Conservation (phyloP, 163 green algal species). For the Botryococcus braunii region DNA sequence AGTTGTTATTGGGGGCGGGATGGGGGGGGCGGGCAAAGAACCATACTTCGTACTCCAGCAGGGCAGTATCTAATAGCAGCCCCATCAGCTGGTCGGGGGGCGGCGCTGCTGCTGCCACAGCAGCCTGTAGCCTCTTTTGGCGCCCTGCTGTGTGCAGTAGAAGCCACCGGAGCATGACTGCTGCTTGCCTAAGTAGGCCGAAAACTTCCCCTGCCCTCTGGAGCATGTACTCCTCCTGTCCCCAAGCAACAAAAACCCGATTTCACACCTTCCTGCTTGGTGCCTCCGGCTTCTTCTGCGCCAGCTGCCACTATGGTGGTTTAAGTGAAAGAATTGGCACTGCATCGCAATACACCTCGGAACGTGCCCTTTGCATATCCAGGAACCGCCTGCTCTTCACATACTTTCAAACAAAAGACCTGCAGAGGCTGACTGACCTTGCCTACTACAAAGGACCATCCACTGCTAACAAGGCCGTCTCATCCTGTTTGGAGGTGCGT, state of each 20-base stretch:
- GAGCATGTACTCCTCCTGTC: slow-evolving; percentile 20
- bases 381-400: too few relatives aligned
- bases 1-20: too few relatives aligned
- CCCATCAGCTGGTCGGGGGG: background rate
- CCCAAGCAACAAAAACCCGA: background rate
- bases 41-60: slow-evolving; percentile 15
- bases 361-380: too few relatives aligned
- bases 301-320: background rate
- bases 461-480: too few relatives aligned
- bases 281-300: background rate
- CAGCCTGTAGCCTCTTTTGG: slow-evolving; percentile 11
- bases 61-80: slow-evolving; percentile 16
- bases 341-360: too few relatives aligned
- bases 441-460: too few relatives aligned
- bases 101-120: background rate
- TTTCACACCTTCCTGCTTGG: background rate
- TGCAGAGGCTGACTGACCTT: too few relatives aligned
- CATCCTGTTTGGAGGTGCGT: too few relatives aligned
- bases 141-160: slow-evolving; percentile 10
- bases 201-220: slow-evolving; percentile 16
- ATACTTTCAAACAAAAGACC: too few relatives aligned
- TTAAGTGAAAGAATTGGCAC: background rate
- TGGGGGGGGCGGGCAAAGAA: too few relatives aligned
- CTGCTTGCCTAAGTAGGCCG: slow-evolving; percentile 8
- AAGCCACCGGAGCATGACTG: slow-evolving; percentile 15